Evolutionary conservation across 257 asterid genomes (phyloP).

Genomic region (Petunia secreta): DNA sequence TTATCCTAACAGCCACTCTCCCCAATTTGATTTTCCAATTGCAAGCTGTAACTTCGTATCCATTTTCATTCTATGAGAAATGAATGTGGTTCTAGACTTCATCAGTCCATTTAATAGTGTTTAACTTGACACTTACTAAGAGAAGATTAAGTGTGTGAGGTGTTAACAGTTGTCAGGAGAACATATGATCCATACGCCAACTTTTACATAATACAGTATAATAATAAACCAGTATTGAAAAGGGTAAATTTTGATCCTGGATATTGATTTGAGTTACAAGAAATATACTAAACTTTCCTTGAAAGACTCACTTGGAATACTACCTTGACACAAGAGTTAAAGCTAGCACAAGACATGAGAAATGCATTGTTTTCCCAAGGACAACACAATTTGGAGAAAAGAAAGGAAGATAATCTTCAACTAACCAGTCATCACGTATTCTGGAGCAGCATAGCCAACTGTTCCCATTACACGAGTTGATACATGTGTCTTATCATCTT

Average conservation of each 20-base stretch:
- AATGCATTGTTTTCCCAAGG: not conserved
- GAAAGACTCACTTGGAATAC: not conserved
- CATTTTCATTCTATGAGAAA: no score
- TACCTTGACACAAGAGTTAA: not conserved
- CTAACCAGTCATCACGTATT: slow-evolving; percentile 76
- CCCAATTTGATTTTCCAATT: no score
- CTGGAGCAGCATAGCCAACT: slow-evolving; percentile 87
- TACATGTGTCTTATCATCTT: slow-evolving; percentile 83
- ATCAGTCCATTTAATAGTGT: not conserved
- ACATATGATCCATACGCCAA: not conserved
- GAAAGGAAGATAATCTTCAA: not conserved
- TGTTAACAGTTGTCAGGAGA: not conserved
- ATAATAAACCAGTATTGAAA: not conserved
- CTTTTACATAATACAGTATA: not conserved
- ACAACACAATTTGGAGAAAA: not conserved
- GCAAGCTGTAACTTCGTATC: no score
- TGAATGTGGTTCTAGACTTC: not conserved
- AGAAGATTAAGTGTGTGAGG: not conserved
- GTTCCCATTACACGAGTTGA: slow-evolving; percentile 93
- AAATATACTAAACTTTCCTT: not conserved
- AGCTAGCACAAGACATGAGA: not conserved
- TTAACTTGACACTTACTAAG: not conserved
- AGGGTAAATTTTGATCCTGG: not conserved
- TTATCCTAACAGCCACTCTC: no score
- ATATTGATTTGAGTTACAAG: not conserved